Conservation (phyloP, 177 flowering plant genomes). For the Vitis hybrid region DNA sequence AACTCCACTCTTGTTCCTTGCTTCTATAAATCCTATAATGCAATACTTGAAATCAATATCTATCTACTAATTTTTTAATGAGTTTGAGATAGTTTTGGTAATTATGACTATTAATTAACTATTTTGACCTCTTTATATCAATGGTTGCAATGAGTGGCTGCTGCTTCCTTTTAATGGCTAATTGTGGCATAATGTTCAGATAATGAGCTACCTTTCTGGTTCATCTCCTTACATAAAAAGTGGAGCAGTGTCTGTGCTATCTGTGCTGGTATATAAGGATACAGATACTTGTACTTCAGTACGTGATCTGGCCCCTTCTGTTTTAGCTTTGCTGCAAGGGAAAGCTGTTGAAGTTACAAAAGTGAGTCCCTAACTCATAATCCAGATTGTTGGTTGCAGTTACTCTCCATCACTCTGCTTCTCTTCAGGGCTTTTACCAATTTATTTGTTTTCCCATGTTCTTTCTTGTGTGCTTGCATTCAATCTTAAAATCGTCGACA, state of each 20-base stretch:
- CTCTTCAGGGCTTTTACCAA: too few relatives aligned
- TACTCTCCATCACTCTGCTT: neutral
- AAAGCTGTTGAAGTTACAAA: constrained; percentile 75
- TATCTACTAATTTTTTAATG: too few relatives aligned
- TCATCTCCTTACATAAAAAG: constrained; percentile 84
- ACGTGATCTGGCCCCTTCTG: constrained; percentile 71
- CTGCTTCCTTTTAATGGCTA: neutral
- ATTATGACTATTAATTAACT: too few relatives aligned
- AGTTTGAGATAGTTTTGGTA: too few relatives aligned
- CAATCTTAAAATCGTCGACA: too few relatives aligned
- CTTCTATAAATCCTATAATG: too few relatives aligned
- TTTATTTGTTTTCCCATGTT: too few relatives aligned
- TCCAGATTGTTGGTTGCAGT: neutral
- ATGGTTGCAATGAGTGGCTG: neutral
- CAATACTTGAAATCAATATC: too few relatives aligned
- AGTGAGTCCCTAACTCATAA: constrained; percentile 39
- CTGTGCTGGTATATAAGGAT: constrained; percentile 66
- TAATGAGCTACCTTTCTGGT: constrained; percentile 84
- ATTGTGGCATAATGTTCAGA: constrained; percentile 39
- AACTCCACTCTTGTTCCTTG: too few relatives aligned
- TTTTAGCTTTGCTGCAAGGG: constrained; percentile 61
- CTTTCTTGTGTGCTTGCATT: too few relatives aligned
- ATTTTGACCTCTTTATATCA: too few relatives aligned
- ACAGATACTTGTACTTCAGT: constrained; percentile 46
- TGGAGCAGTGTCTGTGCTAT: constrained; percentile 90